A percentile compares a stretch with the other conserved stretches of the same genome.
These are phyloP conservation scores for Ambrosiella cleistominuta DNA, from an alignment of 2,329 filamentous ascomycete genomes.

Conservation along the genomic window DNA sequence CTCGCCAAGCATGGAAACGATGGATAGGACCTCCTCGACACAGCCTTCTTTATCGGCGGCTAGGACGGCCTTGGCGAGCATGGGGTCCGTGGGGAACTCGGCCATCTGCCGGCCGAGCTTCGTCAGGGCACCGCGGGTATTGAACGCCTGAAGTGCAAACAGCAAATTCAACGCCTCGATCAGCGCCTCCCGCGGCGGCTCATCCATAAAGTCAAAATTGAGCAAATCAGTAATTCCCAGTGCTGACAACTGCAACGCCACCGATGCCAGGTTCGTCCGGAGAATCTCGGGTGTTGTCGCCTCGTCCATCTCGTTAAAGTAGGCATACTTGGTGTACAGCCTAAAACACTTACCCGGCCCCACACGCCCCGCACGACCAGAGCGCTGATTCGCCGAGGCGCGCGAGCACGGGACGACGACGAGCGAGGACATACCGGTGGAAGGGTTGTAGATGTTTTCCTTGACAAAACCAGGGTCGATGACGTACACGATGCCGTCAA, in stretches of 20 bases:
- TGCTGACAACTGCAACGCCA: slow-evolving; percentile 73
- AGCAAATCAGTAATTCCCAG: slow-evolving; percentile 84
- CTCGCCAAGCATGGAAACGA: slow-evolving; percentile 89
- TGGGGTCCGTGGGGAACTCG: slow-evolving; percentile 83
- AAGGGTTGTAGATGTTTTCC: slow-evolving; percentile 82
- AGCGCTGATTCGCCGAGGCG: slow-evolving; percentile 82
- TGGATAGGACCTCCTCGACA: slow-evolving; percentile 77
- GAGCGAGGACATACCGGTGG: slow-evolving; percentile 80
- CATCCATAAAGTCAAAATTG: slow-evolving; percentile 92
- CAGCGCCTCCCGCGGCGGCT: slow-evolving; percentile 74
- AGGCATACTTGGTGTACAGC: slow-evolving; percentile 83
- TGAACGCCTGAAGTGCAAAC: slow-evolving; percentile 77
- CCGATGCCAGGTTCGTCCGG: slow-evolving; percentile 67
- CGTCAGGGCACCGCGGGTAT: slow-evolving; percentile 74
- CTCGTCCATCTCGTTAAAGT: slow-evolving; percentile 88
- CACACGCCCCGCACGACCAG: slow-evolving; percentile 81
- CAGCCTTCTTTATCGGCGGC: slow-evolving; percentile 82
- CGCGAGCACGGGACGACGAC: slow-evolving; percentile 82
- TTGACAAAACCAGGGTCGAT: slow-evolving; percentile 94
- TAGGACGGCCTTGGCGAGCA: slow-evolving; percentile 77
- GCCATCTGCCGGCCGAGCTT: slow-evolving; percentile 87
- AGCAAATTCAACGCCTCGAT: slow-evolving; percentile 80
- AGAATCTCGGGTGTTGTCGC: slow-evolving; percentile 87
- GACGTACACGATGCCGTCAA: slow-evolving; percentile 90
- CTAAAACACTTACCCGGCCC: slow-evolving; percentile 86